Conservation (phyloP, 305 asterid genomes). For the Solanum hybrid region DNA sequence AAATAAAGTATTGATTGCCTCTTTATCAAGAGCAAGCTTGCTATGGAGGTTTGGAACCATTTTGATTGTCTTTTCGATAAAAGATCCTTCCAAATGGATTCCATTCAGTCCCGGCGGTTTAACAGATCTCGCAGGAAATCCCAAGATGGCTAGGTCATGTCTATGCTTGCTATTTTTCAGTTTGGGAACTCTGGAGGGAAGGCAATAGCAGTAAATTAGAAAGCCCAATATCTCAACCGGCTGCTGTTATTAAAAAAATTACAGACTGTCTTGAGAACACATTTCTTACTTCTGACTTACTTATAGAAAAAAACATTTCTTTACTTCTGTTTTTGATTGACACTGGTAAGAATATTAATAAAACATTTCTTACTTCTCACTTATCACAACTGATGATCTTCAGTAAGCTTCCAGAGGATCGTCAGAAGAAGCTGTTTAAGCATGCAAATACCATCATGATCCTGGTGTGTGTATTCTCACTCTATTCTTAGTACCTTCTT, state of each 20-base stretch:
- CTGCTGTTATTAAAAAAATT: neutral
- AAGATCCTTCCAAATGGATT: too few relatives aligned
- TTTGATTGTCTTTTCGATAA: too few relatives aligned
- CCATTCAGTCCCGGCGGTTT: too few relatives aligned
- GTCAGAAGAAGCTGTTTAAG: constrained; percentile 30
- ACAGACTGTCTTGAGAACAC: neutral
- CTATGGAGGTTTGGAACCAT: too few relatives aligned
- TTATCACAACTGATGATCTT: constrained; percentile 10
- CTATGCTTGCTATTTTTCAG: neutral
- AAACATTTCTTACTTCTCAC: neutral
- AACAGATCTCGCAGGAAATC: too few relatives aligned
- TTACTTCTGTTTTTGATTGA: neutral
- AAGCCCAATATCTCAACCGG: neutral
- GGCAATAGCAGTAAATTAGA: neutral
- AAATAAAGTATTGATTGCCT: too few relatives aligned
- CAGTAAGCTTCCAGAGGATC: constrained; percentile 39
- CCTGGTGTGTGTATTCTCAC: constrained; percentile 23
- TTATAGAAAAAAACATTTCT: neutral
- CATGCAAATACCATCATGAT: constrained; percentile 30
- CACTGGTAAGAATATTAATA: neutral
- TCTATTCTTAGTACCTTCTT: neutral
- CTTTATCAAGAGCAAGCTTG: too few relatives aligned
- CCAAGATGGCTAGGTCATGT: neutral
- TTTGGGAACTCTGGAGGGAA: neutral
- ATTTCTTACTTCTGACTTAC: neutral